A percentile compares a stretch with the other conserved stretches of the same genome.
phyloP scores from a whole-genome alignment of 495 filamentous ascomycete species.

The Aspergillus affinis region DNA sequence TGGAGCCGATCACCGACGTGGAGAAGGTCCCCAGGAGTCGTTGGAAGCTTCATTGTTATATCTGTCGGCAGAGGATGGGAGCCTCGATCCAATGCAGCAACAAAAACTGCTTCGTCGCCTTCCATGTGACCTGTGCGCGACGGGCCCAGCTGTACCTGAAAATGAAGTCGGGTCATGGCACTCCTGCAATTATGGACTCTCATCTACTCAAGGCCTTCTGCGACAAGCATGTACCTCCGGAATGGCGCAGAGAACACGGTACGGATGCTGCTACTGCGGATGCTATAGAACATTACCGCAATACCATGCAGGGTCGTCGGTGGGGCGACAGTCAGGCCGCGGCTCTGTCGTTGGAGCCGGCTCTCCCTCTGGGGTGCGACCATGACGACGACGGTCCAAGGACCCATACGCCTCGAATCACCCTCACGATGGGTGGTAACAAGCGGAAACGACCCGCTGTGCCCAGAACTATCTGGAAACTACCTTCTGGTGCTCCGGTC shows the following conservation, averaged over 20 bases:
- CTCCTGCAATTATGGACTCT: conserved; percentile 79
- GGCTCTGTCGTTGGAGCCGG: conserved; percentile 73
- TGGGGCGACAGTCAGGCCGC: conserved; percentile 91
- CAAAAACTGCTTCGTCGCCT: conserved; percentile 95
- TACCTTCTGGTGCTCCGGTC: conserved; percentile 92
- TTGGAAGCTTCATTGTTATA: conserved; percentile 95
- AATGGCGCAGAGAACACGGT: conserved; percentile 84
- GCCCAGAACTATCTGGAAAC: conserved; percentile 79
- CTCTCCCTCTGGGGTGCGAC: conserved; percentile 52
- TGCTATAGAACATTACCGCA: conserved; percentile 79
- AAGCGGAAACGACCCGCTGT: conserved; percentile 68
- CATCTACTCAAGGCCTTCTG: conserved; percentile 90
- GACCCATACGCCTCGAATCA: conserved; percentile 46
- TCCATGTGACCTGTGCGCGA: conserved; percentile 95
- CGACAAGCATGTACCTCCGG: conserved; percentile 89
- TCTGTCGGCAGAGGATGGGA: conserved; percentile 96
- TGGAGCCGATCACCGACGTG: conserved; percentile 97
- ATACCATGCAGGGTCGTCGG: conserved; percentile 76
- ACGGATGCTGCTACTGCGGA: conserved; percentile 65
- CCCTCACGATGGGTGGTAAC: conserved; percentile 66
- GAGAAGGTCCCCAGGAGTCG: conserved; percentile 92
- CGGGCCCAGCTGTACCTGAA: conserved; percentile 85
- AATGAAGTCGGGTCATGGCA: conserved; percentile 90
- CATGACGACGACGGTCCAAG: conserved; percentile 35
- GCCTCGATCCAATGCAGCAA: conserved; percentile 98